These are phyloP conservation scores for Globisporangium perplexum DNA, from an alignment of 352 stramenopile genomes.

Conservation along the genomic window DNA sequence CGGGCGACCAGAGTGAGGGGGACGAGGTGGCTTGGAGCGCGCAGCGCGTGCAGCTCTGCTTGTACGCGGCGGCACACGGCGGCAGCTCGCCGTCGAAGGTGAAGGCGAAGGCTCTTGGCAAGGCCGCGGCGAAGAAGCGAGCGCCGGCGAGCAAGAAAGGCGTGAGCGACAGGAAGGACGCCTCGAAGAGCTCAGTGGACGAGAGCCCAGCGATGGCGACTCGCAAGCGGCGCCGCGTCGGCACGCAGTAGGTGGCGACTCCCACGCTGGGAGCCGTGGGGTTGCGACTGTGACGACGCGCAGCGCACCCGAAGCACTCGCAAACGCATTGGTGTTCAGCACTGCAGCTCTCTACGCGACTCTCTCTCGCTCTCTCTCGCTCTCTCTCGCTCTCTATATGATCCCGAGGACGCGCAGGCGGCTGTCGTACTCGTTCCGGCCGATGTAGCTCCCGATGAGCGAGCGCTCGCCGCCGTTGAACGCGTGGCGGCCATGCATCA, in stretches of 20 bases:
- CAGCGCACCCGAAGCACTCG: too few relatives aligned
- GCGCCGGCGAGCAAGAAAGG: neutral
- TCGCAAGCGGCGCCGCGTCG: constrained; percentile 10
- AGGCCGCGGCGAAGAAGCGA: constrained; percentile 1
- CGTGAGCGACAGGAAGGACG: neutral
- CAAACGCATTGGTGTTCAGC: neutral
- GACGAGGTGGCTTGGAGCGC: constrained; percentile 36
- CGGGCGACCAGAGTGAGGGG: constrained; percentile 6
- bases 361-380: neutral
- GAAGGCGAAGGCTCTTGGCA: constrained; percentile 1
- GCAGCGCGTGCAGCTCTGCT: constrained; percentile 64
- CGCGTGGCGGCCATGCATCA: constrained; percentile 77
- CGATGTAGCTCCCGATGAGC: constrained; percentile 88
- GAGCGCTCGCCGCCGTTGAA: constrained; percentile 74
- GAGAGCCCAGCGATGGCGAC: neutral
- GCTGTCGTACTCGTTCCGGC: constrained; percentile 80
- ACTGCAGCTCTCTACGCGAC: neutral
- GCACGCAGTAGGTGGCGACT: neutral
- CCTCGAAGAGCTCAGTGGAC: constrained; percentile 3
- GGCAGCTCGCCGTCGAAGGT: neutral
- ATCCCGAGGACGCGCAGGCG: constrained; percentile 76
- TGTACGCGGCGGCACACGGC: constrained; percentile 38
- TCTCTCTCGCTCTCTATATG: constrained; percentile 33
- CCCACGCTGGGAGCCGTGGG: too few relatives aligned
- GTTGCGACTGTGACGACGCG: too few relatives aligned